A percentile compares a stretch with the other conserved stretches of the same genome.
These are phyloP conservation scores for Saturnispora gosingensis DNA, from an alignment of 805 yeast genomes.

Conservation along the genomic window DNA sequence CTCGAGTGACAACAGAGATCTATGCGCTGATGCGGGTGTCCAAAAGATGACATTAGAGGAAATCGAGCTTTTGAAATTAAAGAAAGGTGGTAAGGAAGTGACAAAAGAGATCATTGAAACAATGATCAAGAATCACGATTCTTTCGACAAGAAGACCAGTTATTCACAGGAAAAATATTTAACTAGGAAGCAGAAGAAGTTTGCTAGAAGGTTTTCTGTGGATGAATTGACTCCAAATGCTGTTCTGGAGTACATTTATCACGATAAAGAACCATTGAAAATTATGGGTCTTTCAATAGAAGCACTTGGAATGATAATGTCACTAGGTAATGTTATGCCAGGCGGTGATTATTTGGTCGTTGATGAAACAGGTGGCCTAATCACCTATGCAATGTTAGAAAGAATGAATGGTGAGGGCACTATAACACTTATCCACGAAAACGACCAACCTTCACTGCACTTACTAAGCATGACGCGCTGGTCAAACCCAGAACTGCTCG, in stretches of 20 bases:
- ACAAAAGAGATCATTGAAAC: constrained; percentile 75
- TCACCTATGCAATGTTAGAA: constrained; percentile 78
- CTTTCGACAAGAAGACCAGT: constrained; percentile 80
- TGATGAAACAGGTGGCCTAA: constrained; percentile 93
- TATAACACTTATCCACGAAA: constrained; percentile 75
- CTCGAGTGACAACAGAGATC: constrained; percentile 42
- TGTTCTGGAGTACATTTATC: constrained; percentile 55
- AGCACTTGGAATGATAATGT: constrained; percentile 66
- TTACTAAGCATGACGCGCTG: constrained; percentile 60
- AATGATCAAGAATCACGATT: constrained; percentile 75
- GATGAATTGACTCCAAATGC: constrained; percentile 65
- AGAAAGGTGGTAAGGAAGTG: constrained; percentile 49
- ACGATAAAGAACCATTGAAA: constrained; percentile 64
- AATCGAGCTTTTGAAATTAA: constrained; percentile 70
- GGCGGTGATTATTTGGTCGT: constrained; percentile 83
- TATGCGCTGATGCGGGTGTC: constrained; percentile 59
- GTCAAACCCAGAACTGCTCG: constrained; percentile 28
- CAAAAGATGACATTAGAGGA: constrained; percentile 74
- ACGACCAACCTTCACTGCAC: constrained; percentile 82
- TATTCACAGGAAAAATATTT: constrained; percentile 89
- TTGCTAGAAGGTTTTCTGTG: constrained; percentile 74
- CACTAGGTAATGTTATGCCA: constrained; percentile 73
- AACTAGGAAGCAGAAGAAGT: constrained; percentile 86
- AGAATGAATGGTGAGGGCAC: constrained; percentile 74
- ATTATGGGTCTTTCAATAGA: constrained; percentile 82